Conservation (phyloP, 2,329 filamentous ascomycete genomes). For the Boeremia lycopersici region DNA sequence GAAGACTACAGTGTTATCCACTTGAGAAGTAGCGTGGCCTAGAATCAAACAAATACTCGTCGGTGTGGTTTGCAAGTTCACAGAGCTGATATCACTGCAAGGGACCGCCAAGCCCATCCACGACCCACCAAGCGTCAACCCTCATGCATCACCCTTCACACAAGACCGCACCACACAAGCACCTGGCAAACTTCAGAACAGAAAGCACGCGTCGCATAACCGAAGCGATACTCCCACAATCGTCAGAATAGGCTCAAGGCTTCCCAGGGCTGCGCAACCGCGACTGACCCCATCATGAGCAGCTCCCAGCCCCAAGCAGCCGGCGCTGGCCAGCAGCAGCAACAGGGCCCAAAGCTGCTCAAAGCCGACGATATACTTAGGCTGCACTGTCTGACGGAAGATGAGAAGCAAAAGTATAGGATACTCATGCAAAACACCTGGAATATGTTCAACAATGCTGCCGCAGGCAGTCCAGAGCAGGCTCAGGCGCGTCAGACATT, state of each 20-base stretch:
- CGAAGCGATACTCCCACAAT: not conserved
- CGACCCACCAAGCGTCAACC: constrained; percentile 10
- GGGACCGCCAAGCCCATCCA: constrained; percentile 19
- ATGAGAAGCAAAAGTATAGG: constrained; percentile 62
- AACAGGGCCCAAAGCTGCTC: constrained; percentile 31
- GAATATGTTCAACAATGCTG: constrained; percentile 57
- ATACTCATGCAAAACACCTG: constrained; percentile 61
- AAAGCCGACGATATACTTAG: constrained; percentile 45
- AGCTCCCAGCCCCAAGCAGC: constrained; percentile 41
- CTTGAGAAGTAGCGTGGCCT: no score
- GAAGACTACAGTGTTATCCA: no score
- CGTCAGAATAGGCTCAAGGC: not conserved
- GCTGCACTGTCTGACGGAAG: constrained; percentile 53
- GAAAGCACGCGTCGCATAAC: constrained; percentile 3
- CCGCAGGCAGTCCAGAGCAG: constrained; percentile 57
- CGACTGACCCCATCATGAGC: constrained; percentile 36
- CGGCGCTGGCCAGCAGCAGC: constrained; percentile 21
- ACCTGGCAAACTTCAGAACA: not conserved
- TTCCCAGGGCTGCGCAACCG: constrained; percentile 10
- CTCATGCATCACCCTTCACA: constrained; percentile 3
- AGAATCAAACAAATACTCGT: no score
- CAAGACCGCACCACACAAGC: not conserved
- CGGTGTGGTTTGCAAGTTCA: no score
- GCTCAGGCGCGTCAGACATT: constrained; percentile 58
- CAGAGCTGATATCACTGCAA: no score